Conservation (phyloP, 495 filamentous ascomycete genomes). For the Geoglossum glabrum region DNA sequence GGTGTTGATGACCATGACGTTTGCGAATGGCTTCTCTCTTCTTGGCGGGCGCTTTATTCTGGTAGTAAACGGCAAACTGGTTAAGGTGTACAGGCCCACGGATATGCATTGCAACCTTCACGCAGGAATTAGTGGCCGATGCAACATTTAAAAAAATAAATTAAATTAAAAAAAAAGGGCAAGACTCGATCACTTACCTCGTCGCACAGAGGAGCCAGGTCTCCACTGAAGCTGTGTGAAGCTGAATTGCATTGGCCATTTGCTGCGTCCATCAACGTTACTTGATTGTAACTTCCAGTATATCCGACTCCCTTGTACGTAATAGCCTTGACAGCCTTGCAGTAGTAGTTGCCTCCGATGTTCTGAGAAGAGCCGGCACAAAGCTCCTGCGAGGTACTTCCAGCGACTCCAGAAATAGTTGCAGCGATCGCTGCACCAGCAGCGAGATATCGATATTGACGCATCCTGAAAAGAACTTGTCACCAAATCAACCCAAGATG, state of each 20-base stretch:
- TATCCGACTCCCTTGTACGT: constrained; percentile 36
- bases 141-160: no score
- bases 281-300: constrained; percentile 35
- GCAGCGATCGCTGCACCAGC: constrained; percentile 12
- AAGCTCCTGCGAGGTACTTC: constrained; percentile 10
- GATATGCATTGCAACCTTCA: constrained; percentile 50
- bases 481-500: no score
- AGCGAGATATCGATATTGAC: constrained; percentile 6
- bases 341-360: constrained; percentile 32
- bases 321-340: constrained; percentile 35
- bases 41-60: constrained; percentile 10
- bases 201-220: constrained; percentile 41
- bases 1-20: constrained; percentile 20
- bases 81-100: constrained; percentile 43
- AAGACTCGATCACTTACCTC: constrained; percentile 27
- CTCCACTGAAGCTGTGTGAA: constrained; percentile 30
- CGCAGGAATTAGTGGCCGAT: not conserved
- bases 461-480: constrained; percentile 5
- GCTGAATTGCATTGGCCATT: constrained; percentile 32
- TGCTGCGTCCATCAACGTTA: constrained; percentile 33
- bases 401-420: not conserved
- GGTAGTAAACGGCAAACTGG: constrained; percentile 42
- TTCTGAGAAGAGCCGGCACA: constrained; percentile 9
- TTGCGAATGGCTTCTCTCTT: constrained; percentile 19
- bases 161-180: no score